Evolutionary conservation across 2,329 filamentous ascomycete species (phyloP).

Genomic region (Teratosphaeria viscida): DNA sequence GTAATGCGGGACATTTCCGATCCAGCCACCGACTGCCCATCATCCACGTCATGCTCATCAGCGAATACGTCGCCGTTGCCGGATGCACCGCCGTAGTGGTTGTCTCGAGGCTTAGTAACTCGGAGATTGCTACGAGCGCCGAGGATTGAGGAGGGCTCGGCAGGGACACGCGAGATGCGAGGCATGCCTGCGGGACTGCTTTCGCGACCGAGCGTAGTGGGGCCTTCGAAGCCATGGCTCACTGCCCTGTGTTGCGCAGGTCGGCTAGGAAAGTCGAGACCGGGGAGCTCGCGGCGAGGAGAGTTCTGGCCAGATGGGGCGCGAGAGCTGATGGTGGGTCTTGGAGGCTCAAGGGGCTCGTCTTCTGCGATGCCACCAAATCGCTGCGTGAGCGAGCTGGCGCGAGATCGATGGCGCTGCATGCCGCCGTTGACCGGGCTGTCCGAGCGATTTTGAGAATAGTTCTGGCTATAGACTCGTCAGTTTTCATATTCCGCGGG

Average conservation of each 20-base stretch:
- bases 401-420: slow-evolving; percentile 45
- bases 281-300: slow-evolving; percentile 31
- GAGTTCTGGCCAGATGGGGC: slow-evolving; percentile 30
- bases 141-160: slow-evolving; percentile 43
- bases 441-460: slow-evolving; percentile 14
- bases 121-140: slow-evolving; percentile 39
- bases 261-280: slow-evolving; percentile 35
- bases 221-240: slow-evolving; percentile 2
- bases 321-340: slow-evolving; percentile 43
- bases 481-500: not conserved
- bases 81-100: slow-evolving; percentile 7
- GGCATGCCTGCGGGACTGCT: slow-evolving; percentile 37
- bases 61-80: slow-evolving; percentile 38
- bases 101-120: slow-evolving; percentile 21
- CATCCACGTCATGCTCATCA: slow-evolving; percentile 39
- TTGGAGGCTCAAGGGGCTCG: slow-evolving; percentile 42
- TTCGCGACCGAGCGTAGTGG: slow-evolving; percentile 28
- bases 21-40: slow-evolving; percentile 38
- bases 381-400: slow-evolving; percentile 52
- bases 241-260: slow-evolving; percentile 23
- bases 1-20: slow-evolving; percentile 19
- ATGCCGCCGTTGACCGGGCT: slow-evolving; percentile 18
- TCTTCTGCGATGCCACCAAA: slow-evolving; percentile 46
- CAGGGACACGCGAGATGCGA: slow-evolving; percentile 43
- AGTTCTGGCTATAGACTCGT: slow-evolving; percentile 2